Evolutionary conservation across 257 asterid species (phyloP).

Genomic region (Solanum paucissectum): DNA sequence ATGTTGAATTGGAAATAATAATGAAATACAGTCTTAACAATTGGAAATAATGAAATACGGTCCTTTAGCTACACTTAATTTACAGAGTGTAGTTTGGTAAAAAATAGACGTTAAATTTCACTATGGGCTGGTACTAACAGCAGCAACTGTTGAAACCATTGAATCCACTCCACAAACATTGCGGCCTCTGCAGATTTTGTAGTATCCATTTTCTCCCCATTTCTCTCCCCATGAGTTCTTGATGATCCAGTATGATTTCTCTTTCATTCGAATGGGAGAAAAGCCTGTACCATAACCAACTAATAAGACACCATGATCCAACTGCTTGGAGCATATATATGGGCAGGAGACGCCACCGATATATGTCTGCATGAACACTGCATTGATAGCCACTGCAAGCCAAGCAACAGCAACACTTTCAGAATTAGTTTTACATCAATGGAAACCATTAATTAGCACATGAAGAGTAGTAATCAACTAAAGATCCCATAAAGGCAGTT

Average conservation of each 20-base stretch:
- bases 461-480: background rate
- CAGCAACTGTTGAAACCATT: conserved; percentile 82
- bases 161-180: conserved; percentile 83
- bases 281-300: conserved; percentile 73
- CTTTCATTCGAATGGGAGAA: conserved; percentile 58
- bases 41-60: background rate
- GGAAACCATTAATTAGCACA: background rate
- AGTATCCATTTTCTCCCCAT: conserved; percentile 82
- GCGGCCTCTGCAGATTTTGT: conserved; percentile 60
- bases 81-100: background rate
- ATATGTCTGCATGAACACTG: conserved; percentile 82
- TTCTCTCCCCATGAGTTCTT: conserved; percentile 82
- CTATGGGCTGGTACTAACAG: conserved; percentile 26
- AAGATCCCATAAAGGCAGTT: background rate
- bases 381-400: conserved; percentile 76
- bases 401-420: background rate
- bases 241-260: conserved; percentile 77
- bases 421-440: background rate
- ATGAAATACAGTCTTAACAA: background rate
- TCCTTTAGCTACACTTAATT: background rate
- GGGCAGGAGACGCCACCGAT: conserved; percentile 86
- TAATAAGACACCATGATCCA: conserved; percentile 73
- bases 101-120: background rate
- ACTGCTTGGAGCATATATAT: conserved; percentile 47
- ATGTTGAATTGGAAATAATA: background rate